Evolutionary conservation across 2,329 filamentous ascomycete species (phyloP).

Genomic region (Acarospora socialis): DNA sequence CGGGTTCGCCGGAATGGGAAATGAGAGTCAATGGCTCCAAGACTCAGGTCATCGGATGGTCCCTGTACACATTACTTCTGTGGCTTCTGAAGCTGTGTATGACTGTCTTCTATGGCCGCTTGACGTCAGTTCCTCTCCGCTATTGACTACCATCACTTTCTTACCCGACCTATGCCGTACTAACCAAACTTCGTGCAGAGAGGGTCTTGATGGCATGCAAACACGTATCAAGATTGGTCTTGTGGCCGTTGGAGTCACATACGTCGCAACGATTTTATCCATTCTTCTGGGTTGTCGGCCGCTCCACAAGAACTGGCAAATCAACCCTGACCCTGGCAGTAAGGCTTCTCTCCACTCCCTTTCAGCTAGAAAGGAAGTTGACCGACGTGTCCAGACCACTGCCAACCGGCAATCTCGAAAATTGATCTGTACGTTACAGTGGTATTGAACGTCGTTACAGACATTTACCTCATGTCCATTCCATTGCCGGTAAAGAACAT

Average conservation of each 20-base stretch:
- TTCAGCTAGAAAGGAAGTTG: conserved; percentile 6
- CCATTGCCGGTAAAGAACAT: conserved; percentile 42
- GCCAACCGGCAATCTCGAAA: conserved; percentile 37
- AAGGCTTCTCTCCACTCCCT: conserved; percentile 16
- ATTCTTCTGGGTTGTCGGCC: conserved; percentile 40
- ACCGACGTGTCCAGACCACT: conserved; percentile 23
- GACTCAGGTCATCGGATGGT: conserved; percentile 40
- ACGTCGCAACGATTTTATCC: conserved; percentile 34
- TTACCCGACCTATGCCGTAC: no score
- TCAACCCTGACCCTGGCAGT: conserved; percentile 44
- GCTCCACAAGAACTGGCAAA: conserved; percentile 43
- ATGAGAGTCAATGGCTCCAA: conserved; percentile 40
- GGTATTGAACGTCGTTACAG: conserved; percentile 40
- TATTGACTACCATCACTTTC: not conserved
- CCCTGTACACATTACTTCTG: conserved; percentile 37
- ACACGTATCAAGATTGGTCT: conserved; percentile 38
- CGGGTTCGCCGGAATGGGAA: conserved; percentile 32
- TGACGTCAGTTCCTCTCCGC: conserved; percentile 27
- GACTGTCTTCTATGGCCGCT: conserved; percentile 41
- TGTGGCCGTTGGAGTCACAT: conserved; percentile 34
- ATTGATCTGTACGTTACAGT: conserved; percentile 39
- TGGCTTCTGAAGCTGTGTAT: conserved; percentile 42
- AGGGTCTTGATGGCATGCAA: conserved; percentile 27
- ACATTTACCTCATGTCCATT: conserved; percentile 46
- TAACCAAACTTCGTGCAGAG: conserved; percentile 18